Evolutionary conservation across 2,329 filamentous ascomycete species (phyloP), one percentile per base, ranked within the genome.

Genomic region (Beauveria sp.): DNA sequence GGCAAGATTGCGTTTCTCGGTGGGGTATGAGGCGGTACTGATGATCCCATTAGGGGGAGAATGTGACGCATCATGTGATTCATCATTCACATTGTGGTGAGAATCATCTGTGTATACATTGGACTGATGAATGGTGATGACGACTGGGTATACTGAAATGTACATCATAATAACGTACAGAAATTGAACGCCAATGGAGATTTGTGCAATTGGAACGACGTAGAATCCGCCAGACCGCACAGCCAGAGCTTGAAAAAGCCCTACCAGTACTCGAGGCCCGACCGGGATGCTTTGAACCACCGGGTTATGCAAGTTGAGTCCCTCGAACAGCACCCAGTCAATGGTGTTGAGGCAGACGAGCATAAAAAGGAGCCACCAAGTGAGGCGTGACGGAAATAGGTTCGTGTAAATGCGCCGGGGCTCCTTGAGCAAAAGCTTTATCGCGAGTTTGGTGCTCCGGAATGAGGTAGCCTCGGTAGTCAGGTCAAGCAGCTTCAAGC

Each of bases 151-250:
- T 2, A 80, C 82, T 1, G 84, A 84, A 47, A 87, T 82, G 70
- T 87, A 88, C 83, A 87, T 87, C 76, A 86, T 85, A 60, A 87
- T 78, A 14, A 86, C 75, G 66, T 85, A 87, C 2, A 84, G 71
- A 0, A 87, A 77, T 62, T 86, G 80, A 3, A 87, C 74, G 2
- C 82, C 84, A 6, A 85, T 83, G 44, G 80, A 80, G 2, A 80
- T 75, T 1, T 78, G 73, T 3, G 83, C 73, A 51, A 89, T 85
- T 1, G 79, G 76, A 34, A 89, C 82, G 24, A 89, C 81, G 55
- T 87, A 86, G 65, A 88, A 87, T 0, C 86, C 87, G 18, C 84
- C 84, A 9, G 84, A 84, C 7, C 87, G 81, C 5, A 88, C 83
- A 59, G 84, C 84, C 75, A 57, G 1, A 2, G 83, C 83, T 68